Percentiles rank a stretch among this genome's conserved stretches.
phyloP scores from a whole-genome alignment of 306 rosid genomes.

The Lathyrus aphaca region DNA sequence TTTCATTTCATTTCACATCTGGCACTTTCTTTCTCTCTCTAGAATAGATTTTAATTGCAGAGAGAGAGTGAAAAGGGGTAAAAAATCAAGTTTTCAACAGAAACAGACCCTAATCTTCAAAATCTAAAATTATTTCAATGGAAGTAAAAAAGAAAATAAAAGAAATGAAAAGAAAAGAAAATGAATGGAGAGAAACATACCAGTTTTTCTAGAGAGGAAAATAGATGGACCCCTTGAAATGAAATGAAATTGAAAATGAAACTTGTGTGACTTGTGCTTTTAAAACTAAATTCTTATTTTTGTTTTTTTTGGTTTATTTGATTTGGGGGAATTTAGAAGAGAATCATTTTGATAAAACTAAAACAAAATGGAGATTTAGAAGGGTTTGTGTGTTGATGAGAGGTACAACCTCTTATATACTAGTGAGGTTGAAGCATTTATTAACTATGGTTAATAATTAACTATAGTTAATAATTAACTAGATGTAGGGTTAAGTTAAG shows the following conservation, averaged over 20 bases:
- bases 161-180: background rate
- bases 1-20: slow-evolving; percentile 34
- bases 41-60: slow-evolving; percentile 42
- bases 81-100: slow-evolving; percentile 53
- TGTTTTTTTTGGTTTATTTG: background rate
- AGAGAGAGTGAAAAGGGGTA: slow-evolving; percentile 36
- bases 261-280: slow-evolving; percentile 11
- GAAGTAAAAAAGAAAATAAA: slow-evolving; percentile 30
- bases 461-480: slow-evolving; percentile 54
- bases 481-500: slow-evolving; percentile 42
- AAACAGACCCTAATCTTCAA: slow-evolving; percentile 48
- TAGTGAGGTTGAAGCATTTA: slow-evolving; percentile 1
- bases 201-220: slow-evolving; percentile 32
- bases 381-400: slow-evolving; percentile 41
- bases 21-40: slow-evolving; percentile 48
- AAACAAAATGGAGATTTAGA: slow-evolving; percentile 25
- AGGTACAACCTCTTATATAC: slow-evolving; percentile 23
- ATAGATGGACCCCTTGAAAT: slow-evolving; percentile 15
- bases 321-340: slow-evolving; percentile 19
- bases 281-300: background rate
- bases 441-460: slow-evolving; percentile 51
- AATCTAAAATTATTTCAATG: slow-evolving; percentile 41
- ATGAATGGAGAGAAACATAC: slow-evolving; percentile 41
- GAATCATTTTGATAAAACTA: slow-evolving; percentile 25
- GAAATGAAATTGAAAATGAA: slow-evolving; percentile 1